Evolutionary conservation across 2,329 filamentous ascomycete species (phyloP), one percentile per base, ranked within the genome.

Genomic region (Chaetomiaceae sp.): DNA sequence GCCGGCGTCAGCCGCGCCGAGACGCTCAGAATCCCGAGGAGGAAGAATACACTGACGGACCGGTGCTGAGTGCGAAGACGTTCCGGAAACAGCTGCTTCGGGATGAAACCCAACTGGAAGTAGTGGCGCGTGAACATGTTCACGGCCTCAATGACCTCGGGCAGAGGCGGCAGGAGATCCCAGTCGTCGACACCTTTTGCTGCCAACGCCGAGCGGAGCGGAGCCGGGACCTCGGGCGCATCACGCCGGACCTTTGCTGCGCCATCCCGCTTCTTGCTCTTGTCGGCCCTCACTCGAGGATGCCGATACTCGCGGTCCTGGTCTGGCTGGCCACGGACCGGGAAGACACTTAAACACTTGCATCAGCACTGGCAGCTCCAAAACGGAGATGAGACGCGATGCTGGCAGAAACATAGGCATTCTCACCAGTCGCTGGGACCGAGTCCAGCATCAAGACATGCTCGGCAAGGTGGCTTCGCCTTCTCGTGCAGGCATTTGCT

Each of bases 101-200:
- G 77, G 31, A 83, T 77, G 61, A 83, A 83, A 22, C 80, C 77
- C 6, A 83, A 73, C 64, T 83, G 80, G 58, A 82, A 82, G 62
- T 80, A 83, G 59, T 81, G 73, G 6, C 68, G 68, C 1, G 74
- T 80, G 59, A 83, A 82, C 38, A 72, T 73, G 53, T 76, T 69
- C 54, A 82, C 74, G 6, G 72, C 77, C 45, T 81, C 78, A 22
- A 81, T 68, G 47, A 81, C 71, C 39, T 77, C 73, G 1, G 70
- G 64, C 15, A 80, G 61, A 1, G 75, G 73, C 11, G 79, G 78
- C 14, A 82, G 67, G 3, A 72, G 65, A 9, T 75, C 72, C 78
- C 79, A 81, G 29, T 75, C 71, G 45, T 79, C 71, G 8, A 59
- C 57, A 19, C 56, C 57, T 38, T 64, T 64, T 38, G 62, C 56